Evolutionary conservation across 768 basidiomycete species (phyloP), one percentile per base, ranked within the genome.

Genomic region (Exidia glandulosa): DNA sequence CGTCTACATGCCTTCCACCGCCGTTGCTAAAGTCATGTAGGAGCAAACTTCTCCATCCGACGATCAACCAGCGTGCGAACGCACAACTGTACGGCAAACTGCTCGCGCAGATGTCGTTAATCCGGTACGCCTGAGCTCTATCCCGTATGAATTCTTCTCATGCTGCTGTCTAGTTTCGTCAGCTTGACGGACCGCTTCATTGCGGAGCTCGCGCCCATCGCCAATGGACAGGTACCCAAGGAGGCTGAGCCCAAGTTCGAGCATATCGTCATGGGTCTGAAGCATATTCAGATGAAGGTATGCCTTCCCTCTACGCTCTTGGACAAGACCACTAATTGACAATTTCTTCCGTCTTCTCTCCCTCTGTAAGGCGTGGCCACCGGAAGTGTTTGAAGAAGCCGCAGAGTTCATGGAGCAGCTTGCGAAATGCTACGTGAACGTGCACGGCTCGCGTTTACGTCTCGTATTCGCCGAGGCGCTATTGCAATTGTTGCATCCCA

Each of bases 141-240:
- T 36, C 7, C 34, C 16, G 34, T 36, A 16, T 36, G 52, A 41
- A 29, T 30, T 48, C 27, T 23, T 19, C 27, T 54, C 9, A 13
- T 31, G 31, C 59, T 54, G 32, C 12, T 45, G 16, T 30, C 6
- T 60, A 91, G 93, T 57, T 97, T 97, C 65, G 77, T 88, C 64
- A 94, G 86, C 61, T 90, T 97, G n/a, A 92, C 90, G 3, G 93
- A 96, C 72, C 83, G 91, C 0, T 97, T 94, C 70, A 72, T 94
- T 57, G 78, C 79, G 1, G 94, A 94, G 66, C 76, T 97, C 33
- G 77, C 76, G 4, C 89, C 89, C 31, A 78, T 92, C 7, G 80
- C 84, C 16, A 77, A 79, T n/a, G 86, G 84, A 1, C 86, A 88
- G 60, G 82, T 91, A 3, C 77, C 84, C 0, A 92, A 90, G 67